Evolutionary conservation across 371 early-diverging fungal genomes (phyloP), one percentile per base, ranked within the genome.

Genomic region (Syncephalastrum contaminatum): DNA sequence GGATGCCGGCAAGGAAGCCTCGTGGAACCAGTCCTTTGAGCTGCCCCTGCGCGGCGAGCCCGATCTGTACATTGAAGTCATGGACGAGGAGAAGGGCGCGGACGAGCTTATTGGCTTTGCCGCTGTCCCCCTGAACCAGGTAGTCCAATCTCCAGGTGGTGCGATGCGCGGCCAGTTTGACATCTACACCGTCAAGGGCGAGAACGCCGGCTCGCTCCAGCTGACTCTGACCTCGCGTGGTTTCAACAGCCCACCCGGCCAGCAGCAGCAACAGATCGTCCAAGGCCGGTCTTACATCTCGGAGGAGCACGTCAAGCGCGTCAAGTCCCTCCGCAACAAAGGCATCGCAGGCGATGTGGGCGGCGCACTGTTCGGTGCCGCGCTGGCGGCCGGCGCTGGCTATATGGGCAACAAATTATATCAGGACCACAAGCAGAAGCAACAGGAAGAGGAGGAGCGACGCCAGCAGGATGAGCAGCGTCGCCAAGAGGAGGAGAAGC

Each of bases 41-140:
- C 22, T 78, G 41, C 60, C 78, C 3, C 69, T 77, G 39, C 60
- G 69, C 30, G 80, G 79, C 51, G 75, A 78, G 39, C 65, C 74
- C 27, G 74, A 82, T 43, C 70, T 84, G 22, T 84, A 54, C 49
- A 58, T 84, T 40, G 85, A 84, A 69, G 72, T 84, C 39, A 67
- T 81, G 63, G 79, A 84, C 48, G 68, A 81, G 58, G 85, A 81
- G 48, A 54, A 48, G 10, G 69, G 74, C 19, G 68, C 64, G 14
- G 69, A 77, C 40, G 77, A 76, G 53, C 66, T 78, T 24, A 81
- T 84, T 53, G 85, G 81, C 62, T 84, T 84, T 62, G 74, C 76
- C 48, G 82, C 85, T 25, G 82, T 84, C 47, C 82, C 85, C 48
- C 68, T 84, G 52, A 75, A 74, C 59, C 81, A 77, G 54, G 67